These are phyloP conservation scores for Cutaneotrichosporon sp. DNA, from an alignment of 1,284 basidiomycete genomes.

Conservation along the genomic window DNA sequence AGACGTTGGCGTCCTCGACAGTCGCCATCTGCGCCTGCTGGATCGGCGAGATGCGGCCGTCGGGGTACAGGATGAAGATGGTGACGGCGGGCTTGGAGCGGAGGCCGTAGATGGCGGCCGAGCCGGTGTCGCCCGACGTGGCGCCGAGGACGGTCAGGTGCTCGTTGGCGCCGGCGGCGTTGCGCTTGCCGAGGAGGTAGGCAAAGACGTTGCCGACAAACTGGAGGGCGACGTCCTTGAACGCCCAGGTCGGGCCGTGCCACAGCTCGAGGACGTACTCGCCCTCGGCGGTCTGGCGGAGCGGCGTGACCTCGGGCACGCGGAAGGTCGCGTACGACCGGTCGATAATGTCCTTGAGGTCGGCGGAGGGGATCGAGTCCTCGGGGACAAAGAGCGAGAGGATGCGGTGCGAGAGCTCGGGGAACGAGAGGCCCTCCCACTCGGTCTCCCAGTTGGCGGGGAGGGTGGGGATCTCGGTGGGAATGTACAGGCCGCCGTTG, in stretches of 20 bases:
- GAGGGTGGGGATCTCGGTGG: slow-evolving; percentile 71
- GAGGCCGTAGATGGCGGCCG: slow-evolving; percentile 97
- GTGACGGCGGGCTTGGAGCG: slow-evolving; percentile 90
- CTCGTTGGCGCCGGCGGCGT: slow-evolving; percentile 66
- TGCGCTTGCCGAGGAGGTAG: slow-evolving; percentile 84
- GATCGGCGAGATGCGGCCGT: slow-evolving; percentile 95
- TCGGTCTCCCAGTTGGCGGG: slow-evolving; percentile 67
- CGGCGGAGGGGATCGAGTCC: slow-evolving; percentile 73
- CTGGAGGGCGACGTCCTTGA: slow-evolving; percentile 98
- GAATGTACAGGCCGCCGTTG: slow-evolving; percentile 76
- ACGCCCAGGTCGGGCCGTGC: slow-evolving; percentile 98
- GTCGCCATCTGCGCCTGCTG: slow-evolving; percentile 99
- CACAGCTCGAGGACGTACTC: slow-evolving; percentile 89
- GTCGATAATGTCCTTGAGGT: slow-evolving; percentile 76
- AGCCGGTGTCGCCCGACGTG: slow-evolving; percentile 96
- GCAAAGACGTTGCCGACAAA: slow-evolving; percentile 96
- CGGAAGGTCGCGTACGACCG: slow-evolving; percentile 87
- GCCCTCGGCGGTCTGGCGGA: slow-evolving; percentile 66
- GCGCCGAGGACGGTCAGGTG: slow-evolving; percentile 92
- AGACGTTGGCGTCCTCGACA: slow-evolving; percentile 90
- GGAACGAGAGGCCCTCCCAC: slow-evolving; percentile 80
- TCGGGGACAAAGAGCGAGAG: slow-evolving; percentile 87
- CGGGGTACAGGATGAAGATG: slow-evolving; percentile 97
- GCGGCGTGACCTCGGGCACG: slow-evolving; percentile 77
- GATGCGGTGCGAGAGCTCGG: slow-evolving; percentile 80